These are phyloP conservation scores for Cercospora sp. DNA, from an alignment of 2,329 filamentous ascomycete species.

Conservation along the genomic window DNA sequence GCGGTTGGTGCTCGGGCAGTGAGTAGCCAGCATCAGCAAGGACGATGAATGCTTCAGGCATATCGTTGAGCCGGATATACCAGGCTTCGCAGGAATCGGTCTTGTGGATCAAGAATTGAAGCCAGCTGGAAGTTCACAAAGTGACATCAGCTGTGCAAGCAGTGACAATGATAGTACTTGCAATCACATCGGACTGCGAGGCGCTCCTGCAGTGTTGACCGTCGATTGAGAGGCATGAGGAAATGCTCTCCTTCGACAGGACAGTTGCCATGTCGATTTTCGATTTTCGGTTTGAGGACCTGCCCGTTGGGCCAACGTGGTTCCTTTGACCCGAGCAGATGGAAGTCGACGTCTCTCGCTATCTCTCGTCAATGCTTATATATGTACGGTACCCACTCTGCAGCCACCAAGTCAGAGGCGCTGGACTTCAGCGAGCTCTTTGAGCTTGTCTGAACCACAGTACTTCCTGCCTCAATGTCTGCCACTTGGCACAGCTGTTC, in stretches of 20 bases:
- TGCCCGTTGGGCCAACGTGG: not conserved
- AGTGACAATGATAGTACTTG: not conserved
- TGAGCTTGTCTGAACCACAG: not conserved
- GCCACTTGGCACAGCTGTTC: not conserved
- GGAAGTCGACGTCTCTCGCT: too few relatives aligned
- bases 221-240: not conserved
- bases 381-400: not conserved
- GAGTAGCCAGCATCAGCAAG: not conserved
- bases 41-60: not conserved
- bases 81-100: not conserved
- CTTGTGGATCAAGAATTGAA: not conserved
- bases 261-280: too few relatives aligned
- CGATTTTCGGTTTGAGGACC: not conserved
- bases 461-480: not conserved
- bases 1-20: not conserved
- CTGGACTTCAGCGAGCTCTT: not conserved
- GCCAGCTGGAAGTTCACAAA: not conserved
- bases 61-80: not conserved
- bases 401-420: not conserved
- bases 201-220: not conserved
- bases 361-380: too few relatives aligned
- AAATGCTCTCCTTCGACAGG: not conserved
- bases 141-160: not conserved
- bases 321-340: too few relatives aligned
- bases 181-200: not conserved